Base-by-base conservation (phyloP, 164 flowering plant species). In the Sedum album region DNA sequence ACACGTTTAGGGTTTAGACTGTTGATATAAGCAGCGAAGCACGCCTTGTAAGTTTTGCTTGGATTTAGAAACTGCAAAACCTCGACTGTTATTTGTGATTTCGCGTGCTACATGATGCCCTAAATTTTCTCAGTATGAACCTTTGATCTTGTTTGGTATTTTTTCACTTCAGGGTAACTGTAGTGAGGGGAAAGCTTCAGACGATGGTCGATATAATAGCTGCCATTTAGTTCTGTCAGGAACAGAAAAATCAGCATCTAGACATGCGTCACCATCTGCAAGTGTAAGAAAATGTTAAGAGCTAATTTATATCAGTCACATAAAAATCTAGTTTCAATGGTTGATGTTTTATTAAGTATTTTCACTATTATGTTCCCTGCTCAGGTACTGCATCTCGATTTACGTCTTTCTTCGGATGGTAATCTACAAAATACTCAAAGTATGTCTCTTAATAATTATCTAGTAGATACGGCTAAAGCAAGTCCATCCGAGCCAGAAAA, bases 181-280 rank as follows among this genome's bases (percentile, higher is more conserved):
- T 28, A 33, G 7, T 62, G 68, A 69, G 60, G 4, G 48, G 42
- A 73, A 76, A 38, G 71, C 71, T 68, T 72, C n/a, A 44, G 83
- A 73, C 60, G 82, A 73, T 61, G 72, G 73, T 57, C 63, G 75
- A 78, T 77, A 66, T 68, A 76, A 72, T 49, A 71, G 70, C 60
- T 79, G 75, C 57, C 85, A 69, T 72, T 70, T 90, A 65, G 85
- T 79, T 71, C 77, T 88, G 73, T 86, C 96, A 6, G 90, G 88
- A 39, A 83, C 81, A 31, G 85, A 77, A 39, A 68, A 66, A 74
- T 73, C 85, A 66, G 72, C 76, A 10, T 44, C 51, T 62, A 83
- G 74, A 70, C 60, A 35, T 31, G 48, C 78, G 73, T 72, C 77
- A 33, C 72, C 85, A 68, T 57, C 79, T 41, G 79, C 60, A 66